Evolutionary conservation across 2,329 filamentous ascomycete genomes (phyloP), one percentile per base, ranked within the genome.

Genomic region (Diplodia intermedia): DNA sequence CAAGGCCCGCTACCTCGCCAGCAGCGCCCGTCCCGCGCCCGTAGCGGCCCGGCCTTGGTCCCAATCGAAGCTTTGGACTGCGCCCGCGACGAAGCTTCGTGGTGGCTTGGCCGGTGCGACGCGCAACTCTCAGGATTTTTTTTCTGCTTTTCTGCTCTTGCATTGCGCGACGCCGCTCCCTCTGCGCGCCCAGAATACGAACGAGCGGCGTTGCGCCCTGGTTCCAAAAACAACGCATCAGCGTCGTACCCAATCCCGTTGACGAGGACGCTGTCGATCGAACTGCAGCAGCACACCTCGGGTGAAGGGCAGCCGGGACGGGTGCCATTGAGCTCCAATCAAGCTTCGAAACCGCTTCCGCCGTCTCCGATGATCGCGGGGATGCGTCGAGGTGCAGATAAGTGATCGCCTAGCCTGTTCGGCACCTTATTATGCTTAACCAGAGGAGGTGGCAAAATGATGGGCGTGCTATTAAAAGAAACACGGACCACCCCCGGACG

Each of bases 401-500:
- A 52, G 26, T 31, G 18, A 47, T 4, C 33, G 20, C n/a, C 50
- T 26, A 20, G 43, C 55, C 9, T 11, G 15, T 23, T 15, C 11
- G 6, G 31, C 55, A 38, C 12, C 50, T 29, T 29, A 5, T 61
- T 26, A 52, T 63, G 60, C 60, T 63, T 52, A 40, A 63, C 29
- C 15, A 7, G 4, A 33, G 8, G 14, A 6, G n/a, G 54, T 20
- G 31, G 43, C 38, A 20, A 63, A 38, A 23, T 47, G 31, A 53
- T n/a, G 47, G 23, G 7, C 60, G 47, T 15, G 43, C 43, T 63
- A 63, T 52, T 52, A 63, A 63, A 52, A 63, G 60, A 38, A 63
- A 63, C 60, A 63, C 60, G 43, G 43, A 18, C 47, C 47, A 26
- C n/a, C 40, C 29, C 12, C 14, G 2, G 31, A 12, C 29, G 9